Conservation (phyloP, 2,329 filamentous ascomycete species). For the Fusarium sp. region DNA sequence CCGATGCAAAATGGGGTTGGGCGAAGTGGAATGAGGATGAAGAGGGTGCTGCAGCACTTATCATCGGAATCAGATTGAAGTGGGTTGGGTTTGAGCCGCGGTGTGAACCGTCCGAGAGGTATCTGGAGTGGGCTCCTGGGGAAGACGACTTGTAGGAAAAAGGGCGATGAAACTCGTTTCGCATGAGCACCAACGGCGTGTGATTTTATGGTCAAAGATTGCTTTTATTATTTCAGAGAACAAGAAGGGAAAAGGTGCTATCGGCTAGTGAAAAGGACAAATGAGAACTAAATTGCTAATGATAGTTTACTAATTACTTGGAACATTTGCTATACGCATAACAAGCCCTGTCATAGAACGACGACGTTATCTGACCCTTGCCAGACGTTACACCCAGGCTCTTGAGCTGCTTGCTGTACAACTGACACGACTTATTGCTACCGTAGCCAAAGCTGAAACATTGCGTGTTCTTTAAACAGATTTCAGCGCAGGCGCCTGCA, state of each 20-base stretch:
- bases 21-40: constrained; percentile 42
- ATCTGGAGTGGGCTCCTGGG: too few species aligned
- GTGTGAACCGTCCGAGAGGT: too few species aligned
- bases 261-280: neutral
- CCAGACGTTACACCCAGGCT: neutral
- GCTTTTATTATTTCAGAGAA: too few species aligned
- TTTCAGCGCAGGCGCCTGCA: neutral
- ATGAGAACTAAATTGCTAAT: neutral
- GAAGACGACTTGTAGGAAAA: too few species aligned
- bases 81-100: too few species aligned
- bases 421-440: neutral
- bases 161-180: too few species aligned
- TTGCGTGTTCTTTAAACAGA: constrained; percentile 2
- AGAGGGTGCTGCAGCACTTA: constrained; percentile 32
- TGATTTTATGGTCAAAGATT: too few species aligned
- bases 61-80: too few species aligned
- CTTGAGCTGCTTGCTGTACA: constrained; percentile 5
- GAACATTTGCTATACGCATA: neutral
- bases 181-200: too few species aligned
- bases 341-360: neutral
- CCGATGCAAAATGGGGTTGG: constrained; percentile 38
- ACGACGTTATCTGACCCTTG: neutral
- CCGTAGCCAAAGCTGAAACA: constrained; percentile 14
- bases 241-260: too few species aligned
- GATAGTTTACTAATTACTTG: neutral